phyloP scores from a whole-genome alignment of 768 basidiomycete species.

The Dendrothele bispora region DNA sequence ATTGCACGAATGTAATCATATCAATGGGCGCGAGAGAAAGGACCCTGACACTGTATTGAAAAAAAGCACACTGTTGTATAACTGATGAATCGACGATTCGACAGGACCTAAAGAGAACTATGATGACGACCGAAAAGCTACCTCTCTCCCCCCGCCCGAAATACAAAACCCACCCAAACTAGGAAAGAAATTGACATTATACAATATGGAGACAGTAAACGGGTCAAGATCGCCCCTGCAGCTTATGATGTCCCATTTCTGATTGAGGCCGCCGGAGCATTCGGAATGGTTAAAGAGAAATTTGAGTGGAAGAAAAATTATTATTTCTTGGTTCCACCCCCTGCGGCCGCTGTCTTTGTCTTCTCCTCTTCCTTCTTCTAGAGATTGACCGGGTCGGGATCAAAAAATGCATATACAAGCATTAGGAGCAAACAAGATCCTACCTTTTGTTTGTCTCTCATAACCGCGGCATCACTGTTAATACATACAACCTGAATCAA shows the following conservation, averaged over 20 bases:
- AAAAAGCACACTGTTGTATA: too few species aligned
- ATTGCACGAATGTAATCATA: too few species aligned
- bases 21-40: too few species aligned
- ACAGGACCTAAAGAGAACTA: too few species aligned
- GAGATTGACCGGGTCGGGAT: neutral
- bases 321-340: constrained; percentile 24
- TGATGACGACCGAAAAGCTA: too few species aligned
- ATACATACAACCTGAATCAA: neutral
- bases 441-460: constrained; percentile 82
- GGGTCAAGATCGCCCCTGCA: too few species aligned
- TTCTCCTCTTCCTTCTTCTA: constrained; percentile 33
- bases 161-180: too few species aligned
- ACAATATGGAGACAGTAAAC: too few species aligned
- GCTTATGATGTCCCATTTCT: neutral
- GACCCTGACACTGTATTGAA: too few species aligned
- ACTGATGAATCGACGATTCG: too few species aligned
- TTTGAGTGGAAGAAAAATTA: constrained; percentile 2
- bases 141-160: too few species aligned
- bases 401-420: neutral
- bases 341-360: constrained; percentile 16
- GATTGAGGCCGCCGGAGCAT: neutral
- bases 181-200: too few species aligned
- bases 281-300: neutral
- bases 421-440: constrained; percentile 8
- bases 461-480: constrained; percentile 69